Percentiles rank a stretch among this genome's conserved stretches.
Evolutionary conservation across 2,329 filamentous ascomycete genomes (phyloP).

Genomic region (Arthroderma sp.): DNA sequence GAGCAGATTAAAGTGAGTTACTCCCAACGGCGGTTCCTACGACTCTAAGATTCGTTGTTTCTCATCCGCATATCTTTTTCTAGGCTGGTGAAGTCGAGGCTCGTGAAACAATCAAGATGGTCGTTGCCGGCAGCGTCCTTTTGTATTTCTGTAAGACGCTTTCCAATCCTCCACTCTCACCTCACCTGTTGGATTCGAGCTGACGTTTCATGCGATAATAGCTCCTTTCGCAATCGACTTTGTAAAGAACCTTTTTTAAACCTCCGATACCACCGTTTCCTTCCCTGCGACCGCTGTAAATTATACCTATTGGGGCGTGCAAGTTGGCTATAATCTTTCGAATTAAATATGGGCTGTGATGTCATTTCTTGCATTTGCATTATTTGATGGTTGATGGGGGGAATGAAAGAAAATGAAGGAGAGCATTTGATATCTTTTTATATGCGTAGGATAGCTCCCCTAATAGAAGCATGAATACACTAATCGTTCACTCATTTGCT

Average conservation of each 20-base stretch:
- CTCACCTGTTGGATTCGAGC: background rate
- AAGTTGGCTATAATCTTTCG: no score
- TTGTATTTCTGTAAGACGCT: conserved; percentile 50
- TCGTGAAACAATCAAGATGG: conserved; percentile 40
- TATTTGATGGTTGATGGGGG: no score
- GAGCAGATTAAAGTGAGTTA: conserved; percentile 31
- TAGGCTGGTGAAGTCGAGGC: conserved; percentile 42
- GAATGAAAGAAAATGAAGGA: no score
- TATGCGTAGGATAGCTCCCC: no score
- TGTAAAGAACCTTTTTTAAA: conserved; percentile 34
- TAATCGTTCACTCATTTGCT: no score
- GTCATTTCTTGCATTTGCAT: no score
- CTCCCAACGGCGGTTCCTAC: background rate
- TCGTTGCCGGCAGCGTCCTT: conserved; percentile 40
- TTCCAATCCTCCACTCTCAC: background rate
- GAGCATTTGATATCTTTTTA: no score
- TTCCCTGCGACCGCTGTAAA: no score
- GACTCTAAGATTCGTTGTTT: background rate
- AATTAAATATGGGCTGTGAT: no score
- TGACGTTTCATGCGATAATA: conserved; percentile 12
- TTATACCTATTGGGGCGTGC: no score
- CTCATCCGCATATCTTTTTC: background rate
- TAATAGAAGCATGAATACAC: no score
- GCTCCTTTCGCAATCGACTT: conserved; percentile 39
- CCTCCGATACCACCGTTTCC: background rate